Base-by-base conservation (phyloP, 225 moss, liverwort and hornwort genomes). In the Asterella californica region DNA sequence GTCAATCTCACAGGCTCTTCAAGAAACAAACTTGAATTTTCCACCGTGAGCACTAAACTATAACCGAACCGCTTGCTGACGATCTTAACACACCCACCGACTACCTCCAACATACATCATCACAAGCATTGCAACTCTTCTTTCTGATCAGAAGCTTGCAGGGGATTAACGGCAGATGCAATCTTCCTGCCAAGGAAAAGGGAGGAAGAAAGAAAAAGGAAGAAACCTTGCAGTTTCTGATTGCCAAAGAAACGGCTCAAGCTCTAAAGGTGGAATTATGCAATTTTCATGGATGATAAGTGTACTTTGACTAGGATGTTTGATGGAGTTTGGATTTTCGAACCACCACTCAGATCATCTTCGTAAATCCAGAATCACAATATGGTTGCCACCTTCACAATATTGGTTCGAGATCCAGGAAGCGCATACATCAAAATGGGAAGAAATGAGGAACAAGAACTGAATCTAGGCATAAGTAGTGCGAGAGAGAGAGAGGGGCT, bases 11-110 rank as follows among this genome's bases (percentile, higher is more conserved):
- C 19, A 30, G 30, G n/a, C 49, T 53, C 24, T 22, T 37, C 37
- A 76, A 61, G 33, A n/a, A 30, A 76, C n/a, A 61, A 59, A 14
- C 57, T 60, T 36, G 59, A 76, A 60, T 60, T 76, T 30, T 24
- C 38, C 36, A 60, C 37, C 15, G 59, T 76, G 59, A 59, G 38
- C 42, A 76, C 21, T 3, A 38, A 25, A 22, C 21, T 60, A 33
- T 14, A 76, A 22, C 42, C 37, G 60, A 76, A 76, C 24, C 25
- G 76, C 59, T 59, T 59, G 36, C 48, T 38, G 45, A 33, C 34
- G 38, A 76, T 19, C 36, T 60, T 36, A n/a, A 37, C 22, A 60
- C 76, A 60, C 25, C 38, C 37, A 38, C n/a, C 50, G 48, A 72
- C 46, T 45, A 25, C 24, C 46, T 72, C 71, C 36, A 38, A 67